Evolutionary conservation across 106 monocot genomes (phyloP).

Genomic region (Dactylorhiza incarnata): DNA sequence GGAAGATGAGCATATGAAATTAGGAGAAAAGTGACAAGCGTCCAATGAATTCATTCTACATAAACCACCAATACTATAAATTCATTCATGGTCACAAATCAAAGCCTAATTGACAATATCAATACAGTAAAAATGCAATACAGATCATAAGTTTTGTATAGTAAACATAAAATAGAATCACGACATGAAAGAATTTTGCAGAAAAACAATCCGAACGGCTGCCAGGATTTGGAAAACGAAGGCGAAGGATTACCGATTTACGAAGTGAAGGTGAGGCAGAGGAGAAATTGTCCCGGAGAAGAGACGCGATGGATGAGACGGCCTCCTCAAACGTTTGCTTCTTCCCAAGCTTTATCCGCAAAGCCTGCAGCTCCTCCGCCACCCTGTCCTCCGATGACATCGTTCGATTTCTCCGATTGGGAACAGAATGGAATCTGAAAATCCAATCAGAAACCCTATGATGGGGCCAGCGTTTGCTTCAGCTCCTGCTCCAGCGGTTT

Average conservation of each 20-base stretch:
- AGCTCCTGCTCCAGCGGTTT: too few relatives aligned
- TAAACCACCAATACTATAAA: not conserved
- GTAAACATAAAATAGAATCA: not conserved
- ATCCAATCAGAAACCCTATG: too few relatives aligned
- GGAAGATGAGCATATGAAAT: not conserved
- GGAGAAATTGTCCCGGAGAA: slow-evolving; percentile 43
- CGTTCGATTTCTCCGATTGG: too few relatives aligned
- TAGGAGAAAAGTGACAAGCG: not conserved
- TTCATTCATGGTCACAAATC: not conserved
- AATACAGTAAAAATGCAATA: not conserved
- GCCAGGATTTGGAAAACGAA: not conserved
- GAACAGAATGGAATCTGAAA: too few relatives aligned
- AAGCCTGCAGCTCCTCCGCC: too few relatives aligned
- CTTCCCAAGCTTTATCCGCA: too few relatives aligned
- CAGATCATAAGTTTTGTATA: not conserved
- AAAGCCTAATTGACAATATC: not conserved
- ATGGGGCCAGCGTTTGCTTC: too few relatives aligned
- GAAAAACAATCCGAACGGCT: not conserved
- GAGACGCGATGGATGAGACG: slow-evolving; percentile 39
- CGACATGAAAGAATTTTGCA: not conserved
- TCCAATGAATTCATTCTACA: not conserved
- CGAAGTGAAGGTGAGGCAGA: slow-evolving; percentile 52
- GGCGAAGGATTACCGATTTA: slow-evolving; percentile 37
- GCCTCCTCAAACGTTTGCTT: slow-evolving; percentile 73
- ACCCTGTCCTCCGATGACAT: too few relatives aligned